Conservation (phyloP, 495 filamentous ascomycete species). For the Emericellopsis terricola region DNA sequence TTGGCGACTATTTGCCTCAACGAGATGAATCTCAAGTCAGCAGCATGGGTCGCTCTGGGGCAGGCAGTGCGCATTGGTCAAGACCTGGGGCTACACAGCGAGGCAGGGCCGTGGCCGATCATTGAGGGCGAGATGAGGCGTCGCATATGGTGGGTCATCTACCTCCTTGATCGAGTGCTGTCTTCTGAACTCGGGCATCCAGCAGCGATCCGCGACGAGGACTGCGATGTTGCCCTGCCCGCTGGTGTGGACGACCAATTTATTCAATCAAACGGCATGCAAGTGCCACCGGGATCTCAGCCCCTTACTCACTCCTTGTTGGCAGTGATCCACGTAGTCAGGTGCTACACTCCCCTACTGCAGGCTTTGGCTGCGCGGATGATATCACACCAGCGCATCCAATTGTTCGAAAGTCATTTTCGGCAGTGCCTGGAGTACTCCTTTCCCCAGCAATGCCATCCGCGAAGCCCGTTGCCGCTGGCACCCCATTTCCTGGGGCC, state of each 20-base stretch:
- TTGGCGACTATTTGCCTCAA: constrained; percentile 67
- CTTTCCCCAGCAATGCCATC: constrained; percentile 58
- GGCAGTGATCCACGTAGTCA: constrained; percentile 65
- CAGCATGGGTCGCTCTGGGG: constrained; percentile 81
- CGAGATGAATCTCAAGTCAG: constrained; percentile 76
- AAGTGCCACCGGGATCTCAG: constrained; percentile 28
- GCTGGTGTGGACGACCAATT: constrained; percentile 69
- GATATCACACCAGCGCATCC: constrained; percentile 51
- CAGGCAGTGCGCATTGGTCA: constrained; percentile 71
- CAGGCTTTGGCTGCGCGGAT: constrained; percentile 48
- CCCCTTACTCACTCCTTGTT: constrained; percentile 46
- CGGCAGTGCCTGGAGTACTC: constrained; percentile 46
- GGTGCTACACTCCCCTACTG: constrained; percentile 62
- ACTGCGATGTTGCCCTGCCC: constrained; percentile 72
- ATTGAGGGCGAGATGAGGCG: constrained; percentile 80
- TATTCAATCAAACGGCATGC: constrained; percentile 43
- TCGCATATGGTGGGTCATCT: constrained; percentile 89
- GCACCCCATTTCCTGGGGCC: constrained; percentile 58
- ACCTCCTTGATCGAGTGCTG: constrained; percentile 70
- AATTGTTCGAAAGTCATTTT: constrained; percentile 72
- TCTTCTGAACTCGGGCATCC: constrained; percentile 73
- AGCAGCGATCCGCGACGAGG: constrained; percentile 69
- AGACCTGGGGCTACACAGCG: constrained; percentile 70
- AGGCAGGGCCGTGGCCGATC: constrained; percentile 51
- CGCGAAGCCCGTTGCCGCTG: constrained; percentile 40